Conservation (phyloP, 108 stramenopile genomes). For the Chaetoceros muelleri region DNA sequence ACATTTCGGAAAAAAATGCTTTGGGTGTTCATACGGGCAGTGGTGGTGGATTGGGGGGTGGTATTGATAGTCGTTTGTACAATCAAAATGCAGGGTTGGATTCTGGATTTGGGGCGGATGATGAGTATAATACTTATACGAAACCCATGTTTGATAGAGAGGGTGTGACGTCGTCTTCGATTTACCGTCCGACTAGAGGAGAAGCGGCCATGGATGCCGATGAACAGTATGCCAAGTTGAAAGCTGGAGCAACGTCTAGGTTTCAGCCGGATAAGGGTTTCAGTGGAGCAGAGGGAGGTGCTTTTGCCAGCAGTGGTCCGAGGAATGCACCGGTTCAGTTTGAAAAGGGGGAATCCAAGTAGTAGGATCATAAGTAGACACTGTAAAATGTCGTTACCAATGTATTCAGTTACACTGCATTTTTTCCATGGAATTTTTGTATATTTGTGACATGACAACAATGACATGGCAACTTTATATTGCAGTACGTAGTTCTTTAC, state of each 20-base stretch:
- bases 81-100: conserved; percentile 92
- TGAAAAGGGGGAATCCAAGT: conserved; percentile 49
- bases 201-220: conserved; percentile 69
- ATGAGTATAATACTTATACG: conserved; percentile 93
- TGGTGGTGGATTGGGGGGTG: conserved; percentile 52
- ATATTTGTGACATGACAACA: too few relatives aligned
- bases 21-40: conserved; percentile 92
- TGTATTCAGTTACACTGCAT: too few relatives aligned
- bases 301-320: conserved; percentile 33
- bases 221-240: conserved; percentile 64
- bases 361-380: background rate
- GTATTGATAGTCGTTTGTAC: conserved; percentile 92
- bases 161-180: conserved; percentile 70
- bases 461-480: too few relatives aligned
- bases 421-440: too few relatives aligned
- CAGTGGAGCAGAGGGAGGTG: conserved; percentile 71
- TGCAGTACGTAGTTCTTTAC: too few relatives aligned
- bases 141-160: conserved; percentile 89
- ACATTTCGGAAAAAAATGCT: conserved; percentile 97
- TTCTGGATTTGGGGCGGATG: conserved; percentile 94
- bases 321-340: conserved; percentile 83
- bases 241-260: conserved; percentile 65
- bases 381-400: too few relatives aligned
- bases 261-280: conserved; percentile 81
- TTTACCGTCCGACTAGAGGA: conserved; percentile 88